These are phyloP conservation scores for Pelargonium cotyledonis DNA, from an alignment of 441 rosid species.

Conservation along the genomic window DNA sequence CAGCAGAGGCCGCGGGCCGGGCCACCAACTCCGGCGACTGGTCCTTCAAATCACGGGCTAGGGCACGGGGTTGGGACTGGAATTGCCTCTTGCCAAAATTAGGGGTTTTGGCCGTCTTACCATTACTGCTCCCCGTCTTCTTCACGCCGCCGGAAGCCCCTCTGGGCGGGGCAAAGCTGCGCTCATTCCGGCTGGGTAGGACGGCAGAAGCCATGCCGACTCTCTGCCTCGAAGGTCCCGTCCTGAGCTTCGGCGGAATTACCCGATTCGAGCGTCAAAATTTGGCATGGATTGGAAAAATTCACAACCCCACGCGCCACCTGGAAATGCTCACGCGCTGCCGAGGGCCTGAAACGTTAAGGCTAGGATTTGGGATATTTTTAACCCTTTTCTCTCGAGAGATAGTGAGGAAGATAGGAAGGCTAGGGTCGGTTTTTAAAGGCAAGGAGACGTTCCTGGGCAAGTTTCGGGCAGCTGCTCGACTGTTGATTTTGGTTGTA, in stretches of 20 bases:
- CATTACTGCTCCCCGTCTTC: too few relatives aligned
- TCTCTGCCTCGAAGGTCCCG: background rate
- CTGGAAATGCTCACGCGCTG: background rate
- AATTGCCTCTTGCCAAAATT: too few relatives aligned
- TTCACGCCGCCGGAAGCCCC: background rate
- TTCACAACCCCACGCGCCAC: background rate
- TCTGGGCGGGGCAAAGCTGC: background rate
- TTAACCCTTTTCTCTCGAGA: background rate
- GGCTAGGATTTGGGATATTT: background rate
- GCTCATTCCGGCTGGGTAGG: background rate
- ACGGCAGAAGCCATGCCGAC: background rate
- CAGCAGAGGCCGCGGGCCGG: too few relatives aligned
- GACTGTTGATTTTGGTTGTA: background rate
- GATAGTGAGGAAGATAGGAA: background rate
- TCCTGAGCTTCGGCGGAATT: background rate
- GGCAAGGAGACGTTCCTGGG: background rate
- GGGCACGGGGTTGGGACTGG: too few relatives aligned
- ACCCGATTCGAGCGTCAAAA: background rate
- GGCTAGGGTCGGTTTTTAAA: background rate
- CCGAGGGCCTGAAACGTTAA: background rate
- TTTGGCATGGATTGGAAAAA: background rate
- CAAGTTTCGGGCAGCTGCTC: background rate
- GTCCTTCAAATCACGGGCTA: too few relatives aligned
- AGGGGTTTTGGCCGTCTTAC: too few relatives aligned
- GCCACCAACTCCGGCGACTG: too few relatives aligned